phyloP scores from a whole-genome alignment of 176 grass and related monocot species.

The Saccharum spontaneum region DNA sequence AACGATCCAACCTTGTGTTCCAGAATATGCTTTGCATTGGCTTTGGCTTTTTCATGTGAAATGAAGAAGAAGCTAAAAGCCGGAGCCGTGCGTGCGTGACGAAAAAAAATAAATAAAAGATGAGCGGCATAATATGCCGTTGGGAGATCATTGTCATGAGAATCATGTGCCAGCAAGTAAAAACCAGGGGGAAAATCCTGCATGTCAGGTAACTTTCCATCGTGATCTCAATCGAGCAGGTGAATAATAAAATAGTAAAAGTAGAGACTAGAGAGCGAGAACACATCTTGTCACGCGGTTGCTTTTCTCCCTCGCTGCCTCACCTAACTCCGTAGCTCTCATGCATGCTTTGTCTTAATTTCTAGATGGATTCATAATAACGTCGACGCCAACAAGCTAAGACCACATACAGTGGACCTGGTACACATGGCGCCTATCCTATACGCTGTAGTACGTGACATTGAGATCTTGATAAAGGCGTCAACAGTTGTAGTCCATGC shows the following conservation, averaged over 20 bases:
- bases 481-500: background rate
- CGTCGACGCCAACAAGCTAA: background rate
- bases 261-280: no score
- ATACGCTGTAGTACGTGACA: no score
- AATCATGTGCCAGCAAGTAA: slow-evolving; percentile 7
- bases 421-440: background rate
- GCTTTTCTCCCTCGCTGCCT: slow-evolving; percentile 14
- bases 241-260: background rate
- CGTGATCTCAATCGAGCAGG: background rate
- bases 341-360: background rate
- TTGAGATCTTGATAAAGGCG: no score
- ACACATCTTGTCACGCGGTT: background rate
- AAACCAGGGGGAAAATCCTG: background rate
- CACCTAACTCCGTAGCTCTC: slow-evolving; percentile 24
- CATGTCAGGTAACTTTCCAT: slow-evolving; percentile 6
- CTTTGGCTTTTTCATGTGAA: background rate
- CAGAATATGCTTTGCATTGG: background rate
- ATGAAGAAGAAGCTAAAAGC: background rate
- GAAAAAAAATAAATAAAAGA: background rate
- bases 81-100: background rate
- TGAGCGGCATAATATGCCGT: background rate
- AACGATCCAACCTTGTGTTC: background rate
- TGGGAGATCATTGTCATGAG: slow-evolving; percentile 29
- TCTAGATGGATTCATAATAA: background rate
- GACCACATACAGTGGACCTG: background rate